These are phyloP conservation scores for Umbelopsis sp. DNA, from an alignment of 192 early-diverging fungal genomes.

Conservation along the genomic window DNA sequence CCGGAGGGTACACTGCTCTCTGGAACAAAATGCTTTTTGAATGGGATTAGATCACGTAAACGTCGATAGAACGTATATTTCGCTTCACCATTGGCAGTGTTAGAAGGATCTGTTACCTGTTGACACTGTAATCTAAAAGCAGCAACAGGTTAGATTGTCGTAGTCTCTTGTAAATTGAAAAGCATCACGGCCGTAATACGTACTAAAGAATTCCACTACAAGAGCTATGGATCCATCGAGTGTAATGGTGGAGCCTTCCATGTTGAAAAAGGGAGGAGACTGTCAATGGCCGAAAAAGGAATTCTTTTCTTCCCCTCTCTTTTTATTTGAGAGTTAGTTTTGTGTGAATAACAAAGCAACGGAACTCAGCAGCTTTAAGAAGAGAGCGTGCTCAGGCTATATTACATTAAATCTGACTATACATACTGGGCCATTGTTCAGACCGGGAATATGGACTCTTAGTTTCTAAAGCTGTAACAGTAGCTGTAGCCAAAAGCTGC, in stretches of 20 bases:
- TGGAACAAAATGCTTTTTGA: constrained; percentile 81
- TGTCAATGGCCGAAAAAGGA: too few relatives aligned
- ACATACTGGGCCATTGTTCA: too few relatives aligned
- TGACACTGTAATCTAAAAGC: constrained; percentile 68
- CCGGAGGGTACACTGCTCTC: constrained; percentile 90
- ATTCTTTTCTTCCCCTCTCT: too few relatives aligned
- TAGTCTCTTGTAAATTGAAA: not conserved
- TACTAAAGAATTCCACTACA: constrained; percentile 90
- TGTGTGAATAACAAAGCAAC: too few relatives aligned
- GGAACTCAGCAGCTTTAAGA: too few relatives aligned
- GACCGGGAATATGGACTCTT: too few relatives aligned
- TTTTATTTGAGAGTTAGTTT: too few relatives aligned
- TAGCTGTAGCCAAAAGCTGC: too few relatives aligned
- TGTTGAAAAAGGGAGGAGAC: not conserved
- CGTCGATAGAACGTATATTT: too few relatives aligned
- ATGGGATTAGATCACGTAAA: not conserved
- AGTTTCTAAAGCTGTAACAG: too few relatives aligned
- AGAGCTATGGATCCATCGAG: constrained; percentile 84
- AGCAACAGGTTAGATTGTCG: not conserved
- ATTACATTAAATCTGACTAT: too few relatives aligned
- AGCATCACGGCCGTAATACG: constrained; percentile 6
- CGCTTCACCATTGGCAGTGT: not conserved
- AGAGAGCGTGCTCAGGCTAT: too few relatives aligned
- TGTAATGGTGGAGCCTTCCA: constrained; percentile 55
- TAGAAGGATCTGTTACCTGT: constrained; percentile 55